phyloP scores from a whole-genome alignment of 2,329 filamentous ascomycete genomes.

The Cytospora leucostoma region DNA sequence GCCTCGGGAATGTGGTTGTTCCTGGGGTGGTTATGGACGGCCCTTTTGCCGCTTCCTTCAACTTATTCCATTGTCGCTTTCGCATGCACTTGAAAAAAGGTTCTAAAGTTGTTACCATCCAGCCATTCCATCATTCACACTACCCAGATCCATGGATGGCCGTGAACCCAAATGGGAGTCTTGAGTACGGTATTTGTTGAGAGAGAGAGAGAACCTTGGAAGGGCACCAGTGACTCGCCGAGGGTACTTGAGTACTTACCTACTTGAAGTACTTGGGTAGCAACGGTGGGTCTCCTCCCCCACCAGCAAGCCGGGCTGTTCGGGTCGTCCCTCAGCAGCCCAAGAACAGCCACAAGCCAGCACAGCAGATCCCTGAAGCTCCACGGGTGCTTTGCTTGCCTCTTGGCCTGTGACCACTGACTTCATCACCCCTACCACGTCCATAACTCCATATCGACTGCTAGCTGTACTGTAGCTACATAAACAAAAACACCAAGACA shows the following conservation, averaged over 20 bases:
- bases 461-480: neutral
- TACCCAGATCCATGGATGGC: no score
- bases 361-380: neutral
- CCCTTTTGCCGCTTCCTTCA: no score
- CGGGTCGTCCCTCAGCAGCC: neutral
- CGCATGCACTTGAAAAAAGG: no score
- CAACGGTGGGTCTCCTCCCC: neutral
- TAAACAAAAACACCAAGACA: neutral
- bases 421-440: neutral
- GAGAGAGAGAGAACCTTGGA: neutral
- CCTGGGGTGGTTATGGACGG: no score
- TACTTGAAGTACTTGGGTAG: neutral
- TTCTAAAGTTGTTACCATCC: no score
- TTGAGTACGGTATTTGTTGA: no score
- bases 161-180: no score
- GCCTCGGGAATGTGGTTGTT: no score
- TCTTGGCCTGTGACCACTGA: slow-evolving; percentile 1
- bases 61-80: no score
- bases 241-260: neutral
- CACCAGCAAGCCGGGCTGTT: neutral
- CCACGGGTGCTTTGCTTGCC: neutral
- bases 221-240: neutral
- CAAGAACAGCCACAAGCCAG: neutral
- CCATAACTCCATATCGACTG: neutral
- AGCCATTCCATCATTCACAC: no score